Evolutionary conservation across 345 rosid genomes (phyloP).

Genomic region (Noccaea caerulescens): DNA sequence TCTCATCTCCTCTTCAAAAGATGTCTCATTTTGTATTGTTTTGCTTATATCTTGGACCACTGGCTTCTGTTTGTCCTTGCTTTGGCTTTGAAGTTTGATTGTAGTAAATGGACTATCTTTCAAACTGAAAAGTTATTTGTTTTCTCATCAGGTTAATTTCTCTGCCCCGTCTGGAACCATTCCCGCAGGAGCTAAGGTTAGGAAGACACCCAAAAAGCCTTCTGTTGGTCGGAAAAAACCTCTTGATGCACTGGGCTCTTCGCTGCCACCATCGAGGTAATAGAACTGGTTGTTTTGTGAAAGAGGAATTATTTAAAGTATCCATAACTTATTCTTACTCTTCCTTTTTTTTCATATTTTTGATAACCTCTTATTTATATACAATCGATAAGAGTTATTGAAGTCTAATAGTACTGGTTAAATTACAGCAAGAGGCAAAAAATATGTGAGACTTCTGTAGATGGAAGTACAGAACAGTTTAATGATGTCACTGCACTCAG

Average conservation of each 20-base stretch:
- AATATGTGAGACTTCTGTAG: constrained; percentile 60
- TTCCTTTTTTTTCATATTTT: not conserved
- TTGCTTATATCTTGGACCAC: constrained; percentile 6
- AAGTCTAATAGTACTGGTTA: constrained; percentile 18
- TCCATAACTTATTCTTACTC: not conserved
- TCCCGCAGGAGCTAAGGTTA: constrained; percentile 50
- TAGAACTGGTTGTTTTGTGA: constrained; percentile 9
- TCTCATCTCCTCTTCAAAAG: constrained; percentile 7
- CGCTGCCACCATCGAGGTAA: constrained; percentile 75
- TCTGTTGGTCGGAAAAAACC: constrained; percentile 74
- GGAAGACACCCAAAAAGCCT: constrained; percentile 61
- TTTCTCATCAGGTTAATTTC: constrained; percentile 52
- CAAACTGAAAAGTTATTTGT: not conserved
- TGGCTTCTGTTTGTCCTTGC: constrained; percentile 1
- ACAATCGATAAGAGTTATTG: not conserved
- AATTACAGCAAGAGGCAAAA: constrained; percentile 84
- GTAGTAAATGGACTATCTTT: constrained; percentile 8
- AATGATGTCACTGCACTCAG: constrained; percentile 96
- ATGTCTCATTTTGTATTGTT: constrained; percentile 4
- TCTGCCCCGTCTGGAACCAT: constrained; percentile 51
- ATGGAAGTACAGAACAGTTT: constrained; percentile 78
- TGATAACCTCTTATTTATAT: not conserved
- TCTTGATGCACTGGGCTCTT: constrained; percentile 66
- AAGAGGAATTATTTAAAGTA: constrained; percentile 12
- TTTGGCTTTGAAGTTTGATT: constrained; percentile 23